Percentiles rank a stretch among this genome's conserved stretches.
Evolutionary conservation across 2,329 filamentous ascomycete species (phyloP).

Genomic region (Botrytis tulipae): DNA sequence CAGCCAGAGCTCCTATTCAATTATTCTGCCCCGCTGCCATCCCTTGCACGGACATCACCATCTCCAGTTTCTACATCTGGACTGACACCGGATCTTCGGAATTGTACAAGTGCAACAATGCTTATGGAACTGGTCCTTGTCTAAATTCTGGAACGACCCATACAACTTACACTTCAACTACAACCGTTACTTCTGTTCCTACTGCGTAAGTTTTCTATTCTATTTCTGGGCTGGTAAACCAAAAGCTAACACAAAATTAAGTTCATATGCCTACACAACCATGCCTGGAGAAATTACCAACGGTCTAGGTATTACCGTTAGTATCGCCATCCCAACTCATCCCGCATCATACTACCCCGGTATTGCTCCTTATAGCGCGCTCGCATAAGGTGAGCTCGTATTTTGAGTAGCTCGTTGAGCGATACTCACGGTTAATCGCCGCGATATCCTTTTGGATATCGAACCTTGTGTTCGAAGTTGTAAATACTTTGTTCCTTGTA

Average conservation of each 20-base stretch:
- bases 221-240: background rate
- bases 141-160: constrained; percentile 35
- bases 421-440: background rate
- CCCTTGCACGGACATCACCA: constrained; percentile 52
- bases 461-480: background rate
- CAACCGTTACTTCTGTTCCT: constrained; percentile 21
- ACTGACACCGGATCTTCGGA: constrained; percentile 46
- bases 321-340: constrained; percentile 30
- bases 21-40: constrained; percentile 50
- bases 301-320: constrained; percentile 26
- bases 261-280: constrained; percentile 28
- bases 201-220: constrained; percentile 17
- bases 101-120: constrained; percentile 48
- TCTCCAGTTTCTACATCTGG: constrained; percentile 53
- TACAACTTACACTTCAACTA: constrained; percentile 24
- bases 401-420: background rate
- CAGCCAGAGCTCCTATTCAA: constrained; percentile 52
- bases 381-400: constrained; percentile 11
- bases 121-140: constrained; percentile 50
- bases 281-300: constrained; percentile 29
- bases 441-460: background rate
- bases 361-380: constrained; percentile 24
- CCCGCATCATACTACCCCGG: constrained; percentile 26
- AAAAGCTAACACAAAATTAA: constrained; percentile 2
- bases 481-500: background rate